Evolutionary conservation across 106 monocot genomes (phyloP).

Genomic region (Platanthera guangdongensis): DNA sequence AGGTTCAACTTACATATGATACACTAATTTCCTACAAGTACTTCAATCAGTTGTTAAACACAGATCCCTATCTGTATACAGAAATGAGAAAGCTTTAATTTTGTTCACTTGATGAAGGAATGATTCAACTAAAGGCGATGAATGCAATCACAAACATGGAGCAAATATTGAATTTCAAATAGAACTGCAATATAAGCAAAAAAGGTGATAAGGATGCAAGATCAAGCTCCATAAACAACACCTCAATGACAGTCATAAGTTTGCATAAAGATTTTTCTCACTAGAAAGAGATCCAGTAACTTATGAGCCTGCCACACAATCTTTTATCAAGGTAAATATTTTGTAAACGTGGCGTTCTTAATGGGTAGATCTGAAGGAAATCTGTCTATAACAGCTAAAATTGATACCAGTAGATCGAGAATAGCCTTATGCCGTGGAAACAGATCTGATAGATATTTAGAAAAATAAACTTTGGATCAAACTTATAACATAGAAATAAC

Average conservation of each 20-base stretch:
- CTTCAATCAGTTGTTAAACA: too few species aligned
- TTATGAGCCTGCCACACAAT: background rate
- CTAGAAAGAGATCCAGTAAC: background rate
- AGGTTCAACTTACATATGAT: too few species aligned
- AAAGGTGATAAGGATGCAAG: too few species aligned
- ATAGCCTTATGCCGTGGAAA: background rate
- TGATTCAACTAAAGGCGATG: too few species aligned
- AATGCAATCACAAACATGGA: too few species aligned
- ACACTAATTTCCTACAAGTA: too few species aligned
- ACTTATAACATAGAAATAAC: background rate
- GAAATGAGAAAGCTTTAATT: too few species aligned
- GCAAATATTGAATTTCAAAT: too few species aligned
- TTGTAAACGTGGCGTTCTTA: background rate
- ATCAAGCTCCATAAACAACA: background rate
- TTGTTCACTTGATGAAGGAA: too few species aligned
- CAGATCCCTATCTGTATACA: too few species aligned
- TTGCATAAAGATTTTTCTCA: background rate
- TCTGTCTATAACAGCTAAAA: background rate
- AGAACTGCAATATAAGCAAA: too few species aligned
- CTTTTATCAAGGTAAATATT: background rate
- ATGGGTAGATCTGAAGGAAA: background rate
- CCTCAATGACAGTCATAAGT: background rate
- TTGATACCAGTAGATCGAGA: background rate
- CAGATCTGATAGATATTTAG: background rate
- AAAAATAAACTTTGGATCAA: background rate